A percentile compares a stretch with the other conserved stretches of the same genome.
Conservation (phyloP, 768 basidiomycete species). For the Naematelia aurantialba region DNA sequence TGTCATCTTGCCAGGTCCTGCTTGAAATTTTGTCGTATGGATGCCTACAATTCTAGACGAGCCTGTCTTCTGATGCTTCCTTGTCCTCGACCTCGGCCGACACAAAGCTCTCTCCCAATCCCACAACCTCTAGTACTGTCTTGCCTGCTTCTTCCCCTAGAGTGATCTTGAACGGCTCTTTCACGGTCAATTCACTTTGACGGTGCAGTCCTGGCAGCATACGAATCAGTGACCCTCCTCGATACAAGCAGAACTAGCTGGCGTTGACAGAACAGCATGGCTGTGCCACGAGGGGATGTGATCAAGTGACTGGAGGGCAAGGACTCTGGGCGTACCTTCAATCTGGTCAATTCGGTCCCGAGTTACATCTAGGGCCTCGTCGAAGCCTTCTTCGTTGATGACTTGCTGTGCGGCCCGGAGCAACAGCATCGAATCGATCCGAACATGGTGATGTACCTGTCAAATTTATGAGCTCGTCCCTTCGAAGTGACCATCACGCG, state of each 20-base stretch:
- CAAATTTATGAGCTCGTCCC: constrained; percentile 6
- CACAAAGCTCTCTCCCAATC: constrained; percentile 59
- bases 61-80: constrained; percentile 17
- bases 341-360: constrained; percentile 78
- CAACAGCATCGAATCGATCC: constrained; percentile 74
- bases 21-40: no score
- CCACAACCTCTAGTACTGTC: constrained; percentile 40
- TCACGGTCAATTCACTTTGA: constrained; percentile 47
- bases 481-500: background rate
- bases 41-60: no score
- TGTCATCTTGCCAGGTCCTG: no score
- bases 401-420: constrained; percentile 69
- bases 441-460: constrained; percentile 69
- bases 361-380: constrained; percentile 69
- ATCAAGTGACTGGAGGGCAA: no score
- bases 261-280: no score
- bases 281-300: no score
- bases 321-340: constrained; percentile 56
- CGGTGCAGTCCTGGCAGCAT: constrained; percentile 44
- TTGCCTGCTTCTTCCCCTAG: constrained; percentile 31
- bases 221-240: background rate
- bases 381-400: constrained; percentile 70
- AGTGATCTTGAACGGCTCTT: constrained; percentile 47
- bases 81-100: constrained; percentile 52
- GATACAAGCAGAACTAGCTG: no score